Percentiles rank a stretch among this genome's conserved stretches.
These are phyloP conservation scores for Saitoella complicata DNA, from an alignment of 805 yeast genomes.

Conservation along the genomic window DNA sequence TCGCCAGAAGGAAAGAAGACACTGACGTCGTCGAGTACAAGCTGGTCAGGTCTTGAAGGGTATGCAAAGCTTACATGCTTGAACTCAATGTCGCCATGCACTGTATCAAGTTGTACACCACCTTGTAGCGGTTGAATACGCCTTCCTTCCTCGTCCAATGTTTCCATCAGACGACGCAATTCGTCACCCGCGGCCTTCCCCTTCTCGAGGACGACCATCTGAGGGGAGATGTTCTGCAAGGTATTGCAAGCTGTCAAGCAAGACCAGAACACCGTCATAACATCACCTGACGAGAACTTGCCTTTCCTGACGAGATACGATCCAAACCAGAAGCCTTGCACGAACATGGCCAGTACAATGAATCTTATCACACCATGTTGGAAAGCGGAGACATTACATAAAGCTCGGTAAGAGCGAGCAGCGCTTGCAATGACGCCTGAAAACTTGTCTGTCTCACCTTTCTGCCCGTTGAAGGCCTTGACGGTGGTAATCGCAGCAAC, in stretches of 20 bases:
- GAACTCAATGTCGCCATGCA: conserved; percentile 33
- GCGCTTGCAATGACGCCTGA: conserved; percentile 26
- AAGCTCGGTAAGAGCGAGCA: conserved; percentile 2
- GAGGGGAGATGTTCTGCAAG: conserved; percentile 37
- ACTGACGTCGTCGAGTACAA: conserved; percentile 33
- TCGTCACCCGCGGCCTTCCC: conserved; percentile 53
- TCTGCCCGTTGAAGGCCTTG: conserved; percentile 42
- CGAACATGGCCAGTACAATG: conserved; percentile 56
- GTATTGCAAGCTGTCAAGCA: conserved; percentile 58
- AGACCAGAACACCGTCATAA: conserved; percentile 69
- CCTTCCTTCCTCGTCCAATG: neutral
- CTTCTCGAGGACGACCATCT: conserved; percentile 47
- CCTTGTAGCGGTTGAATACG: conserved; percentile 8
- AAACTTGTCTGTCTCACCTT: conserved; percentile 33
- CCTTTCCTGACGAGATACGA: conserved; percentile 41
- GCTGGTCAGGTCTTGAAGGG: conserved; percentile 34
- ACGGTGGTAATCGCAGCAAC: conserved; percentile 44
- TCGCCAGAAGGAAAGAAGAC: conserved; percentile 30
- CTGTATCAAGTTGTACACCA: conserved; percentile 1
- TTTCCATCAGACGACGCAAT: conserved; percentile 18
- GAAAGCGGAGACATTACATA: conserved; percentile 25
- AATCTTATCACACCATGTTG: conserved; percentile 44
- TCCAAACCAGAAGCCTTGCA: conserved; percentile 91
- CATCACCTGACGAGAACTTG: conserved; percentile 39
- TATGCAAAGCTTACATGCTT: conserved; percentile 25